Conservation (phyloP, 2,329 filamentous ascomycete genomes). For the Penicillium decumbens region DNA sequence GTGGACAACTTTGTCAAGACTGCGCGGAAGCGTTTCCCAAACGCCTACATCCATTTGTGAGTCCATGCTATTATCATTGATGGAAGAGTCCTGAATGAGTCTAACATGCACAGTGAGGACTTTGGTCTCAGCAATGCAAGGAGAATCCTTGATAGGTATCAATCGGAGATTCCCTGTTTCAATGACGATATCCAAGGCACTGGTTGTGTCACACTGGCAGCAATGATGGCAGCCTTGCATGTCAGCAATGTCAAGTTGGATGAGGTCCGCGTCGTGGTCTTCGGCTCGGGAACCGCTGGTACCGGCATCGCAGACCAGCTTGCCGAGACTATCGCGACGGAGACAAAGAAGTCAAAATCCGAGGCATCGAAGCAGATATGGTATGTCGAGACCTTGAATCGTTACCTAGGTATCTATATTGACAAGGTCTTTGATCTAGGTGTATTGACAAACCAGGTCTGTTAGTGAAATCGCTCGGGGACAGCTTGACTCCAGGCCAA, state of each 20-base stretch:
- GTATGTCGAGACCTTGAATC: conserved; percentile 38
- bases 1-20: conserved; percentile 68
- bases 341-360: conserved; percentile 62
- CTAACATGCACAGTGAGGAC: conserved; percentile 54
- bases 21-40: conserved; percentile 66
- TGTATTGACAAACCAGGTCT: conserved; percentile 78
- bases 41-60: conserved; percentile 75
- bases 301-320: conserved; percentile 84
- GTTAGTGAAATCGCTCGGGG: conserved; percentile 58
- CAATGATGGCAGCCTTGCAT: conserved; percentile 70
- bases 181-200: conserved; percentile 91
- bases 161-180: conserved; percentile 72
- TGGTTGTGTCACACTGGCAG: conserved; percentile 79
- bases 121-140: conserved; percentile 75
- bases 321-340: conserved; percentile 68
- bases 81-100: background rate
- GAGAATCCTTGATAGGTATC: conserved; percentile 70
- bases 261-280: conserved; percentile 69
- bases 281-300: conserved; percentile 76
- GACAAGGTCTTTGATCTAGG: conserved; percentile 36
- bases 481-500: conserved; percentile 64
- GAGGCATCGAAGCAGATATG: conserved; percentile 77
- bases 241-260: conserved; percentile 62
- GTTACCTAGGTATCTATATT: too few relatives aligned
- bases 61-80: background rate